These are phyloP conservation scores for Wickerhamomyces sp. DNA, from an alignment of 1,139 yeast species.

Conservation along the genomic window DNA sequence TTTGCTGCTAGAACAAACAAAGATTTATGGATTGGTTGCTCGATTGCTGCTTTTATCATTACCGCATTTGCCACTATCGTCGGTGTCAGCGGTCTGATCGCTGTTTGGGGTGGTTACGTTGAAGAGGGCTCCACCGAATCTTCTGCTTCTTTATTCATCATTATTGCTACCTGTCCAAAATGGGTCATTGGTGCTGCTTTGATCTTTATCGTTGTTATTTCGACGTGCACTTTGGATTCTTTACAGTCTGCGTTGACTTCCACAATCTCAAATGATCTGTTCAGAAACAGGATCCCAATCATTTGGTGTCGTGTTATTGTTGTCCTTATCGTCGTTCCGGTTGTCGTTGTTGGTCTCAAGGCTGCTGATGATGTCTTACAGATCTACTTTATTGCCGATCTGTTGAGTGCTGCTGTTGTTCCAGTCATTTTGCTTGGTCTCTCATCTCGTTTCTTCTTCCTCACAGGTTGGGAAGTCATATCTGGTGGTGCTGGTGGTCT, in stretches of 20 bases:
- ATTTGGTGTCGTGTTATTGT: conserved; percentile 70
- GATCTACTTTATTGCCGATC: conserved; percentile 85
- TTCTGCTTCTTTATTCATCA: conserved; percentile 61
- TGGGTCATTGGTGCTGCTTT: conserved; percentile 86
- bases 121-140: conserved; percentile 51
- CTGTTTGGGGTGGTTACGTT: conserved; percentile 84
- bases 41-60: conserved; percentile 64
- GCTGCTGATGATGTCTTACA: conserved; percentile 79
- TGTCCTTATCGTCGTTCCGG: conserved; percentile 72
- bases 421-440: conserved; percentile 85
- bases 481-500: conserved; percentile 82
- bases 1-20: conserved; percentile 79
- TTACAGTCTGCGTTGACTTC: conserved; percentile 87
- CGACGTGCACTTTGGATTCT: conserved; percentile 88
- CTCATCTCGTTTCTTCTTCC: conserved; percentile 51
- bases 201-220: conserved; percentile 65
- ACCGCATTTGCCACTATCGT: conserved; percentile 62
- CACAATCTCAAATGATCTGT: conserved; percentile 81
- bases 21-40: conserved; percentile 72
- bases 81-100: conserved; percentile 81
- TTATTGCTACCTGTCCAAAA: conserved; percentile 69
- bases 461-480: conserved; percentile 79
- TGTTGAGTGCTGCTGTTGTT: conserved; percentile 79
- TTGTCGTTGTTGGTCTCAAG: conserved; percentile 74
- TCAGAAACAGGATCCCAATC: conserved; percentile 70